Evolutionary conservation across 2,329 filamentous ascomycete species (phyloP).

Genomic region (Xylaria sp.): DNA sequence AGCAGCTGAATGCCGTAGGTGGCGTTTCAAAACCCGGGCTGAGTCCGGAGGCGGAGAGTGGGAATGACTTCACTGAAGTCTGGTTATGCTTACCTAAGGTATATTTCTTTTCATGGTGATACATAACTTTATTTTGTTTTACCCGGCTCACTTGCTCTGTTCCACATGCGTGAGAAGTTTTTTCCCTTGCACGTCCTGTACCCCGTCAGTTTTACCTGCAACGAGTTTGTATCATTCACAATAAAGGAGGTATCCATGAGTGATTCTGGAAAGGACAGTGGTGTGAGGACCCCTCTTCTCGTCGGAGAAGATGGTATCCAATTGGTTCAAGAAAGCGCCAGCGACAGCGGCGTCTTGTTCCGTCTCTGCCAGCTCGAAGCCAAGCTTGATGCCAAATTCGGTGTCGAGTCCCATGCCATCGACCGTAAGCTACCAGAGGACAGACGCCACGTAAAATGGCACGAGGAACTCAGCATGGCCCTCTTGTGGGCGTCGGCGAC

Average conservation of each 20-base stretch:
- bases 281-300: slow-evolving; percentile 12
- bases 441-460: slow-evolving; percentile 50
- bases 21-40: slow-evolving; percentile 3
- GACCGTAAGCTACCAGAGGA: slow-evolving; percentile 59
- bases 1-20: slow-evolving; percentile 22
- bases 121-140: slow-evolving; percentile 1
- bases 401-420: slow-evolving; percentile 61
- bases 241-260: neutral
- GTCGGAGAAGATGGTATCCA: slow-evolving; percentile 12
- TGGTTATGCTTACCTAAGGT: slow-evolving; percentile 27
- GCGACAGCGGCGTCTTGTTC: slow-evolving; percentile 24
- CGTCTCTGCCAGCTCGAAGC: slow-evolving; percentile 35
- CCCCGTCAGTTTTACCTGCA: neutral
- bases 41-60: neutral
- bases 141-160: neutral
- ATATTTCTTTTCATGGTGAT: slow-evolving; percentile 8
- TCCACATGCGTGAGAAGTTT: neutral
- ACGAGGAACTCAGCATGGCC: slow-evolving; percentile 56
- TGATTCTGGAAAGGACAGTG: slow-evolving; percentile 24
- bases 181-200: neutral
- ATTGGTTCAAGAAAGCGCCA: neutral
- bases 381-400: slow-evolving; percentile 57
- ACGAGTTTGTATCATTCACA: neutral
- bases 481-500: slow-evolving; percentile 64
- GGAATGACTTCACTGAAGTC: neutral